Conservation (phyloP, 2,329 filamentous ascomycete genomes). For the Fusarium burgessii region DNA sequence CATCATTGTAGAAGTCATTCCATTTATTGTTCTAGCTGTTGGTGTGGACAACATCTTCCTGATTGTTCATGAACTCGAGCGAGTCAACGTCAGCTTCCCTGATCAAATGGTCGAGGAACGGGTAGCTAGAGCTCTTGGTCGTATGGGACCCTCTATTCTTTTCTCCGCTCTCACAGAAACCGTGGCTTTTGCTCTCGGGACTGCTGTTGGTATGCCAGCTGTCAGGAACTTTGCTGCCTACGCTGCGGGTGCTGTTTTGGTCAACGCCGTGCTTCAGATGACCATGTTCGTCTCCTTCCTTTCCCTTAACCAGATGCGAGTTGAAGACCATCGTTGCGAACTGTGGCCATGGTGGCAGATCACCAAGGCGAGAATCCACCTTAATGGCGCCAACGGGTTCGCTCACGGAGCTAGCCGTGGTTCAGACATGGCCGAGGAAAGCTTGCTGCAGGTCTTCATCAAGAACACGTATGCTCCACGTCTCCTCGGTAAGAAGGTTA, state of each 20-base stretch:
- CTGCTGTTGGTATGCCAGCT: conserved; percentile 96
- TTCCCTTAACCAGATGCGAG: conserved; percentile 88
- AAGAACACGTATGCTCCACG: conserved; percentile 88
- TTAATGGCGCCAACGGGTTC: conserved; percentile 69
- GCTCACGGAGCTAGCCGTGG: conserved; percentile 66
- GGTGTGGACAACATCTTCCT: conserved; percentile 99
- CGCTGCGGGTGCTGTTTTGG: conserved; percentile 93
- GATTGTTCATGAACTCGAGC: conserved; percentile 97
- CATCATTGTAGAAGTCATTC: conserved; percentile 98
- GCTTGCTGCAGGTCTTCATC: conserved; percentile 86
- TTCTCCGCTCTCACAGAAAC: conserved; percentile 97
- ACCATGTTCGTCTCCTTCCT: conserved; percentile 97
- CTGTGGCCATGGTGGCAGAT: conserved; percentile 92
- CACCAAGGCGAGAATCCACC: conserved; percentile 76
- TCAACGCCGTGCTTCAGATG: conserved; percentile 96
- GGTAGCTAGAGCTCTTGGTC: conserved; percentile 87
- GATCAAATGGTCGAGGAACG: conserved; percentile 89
- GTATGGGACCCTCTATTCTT: conserved; percentile 96
- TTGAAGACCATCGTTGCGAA: conserved; percentile 89
- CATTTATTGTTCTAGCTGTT: conserved; percentile 94
- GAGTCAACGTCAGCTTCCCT: conserved; percentile 91
- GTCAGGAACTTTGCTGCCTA: conserved; percentile 98
- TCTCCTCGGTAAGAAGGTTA: conserved; percentile 83
- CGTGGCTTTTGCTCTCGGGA: conserved; percentile 89
- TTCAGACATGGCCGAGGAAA: conserved; percentile 85